A percentile compares a stretch with the other conserved stretches of the same genome.
phyloP scores from a whole-genome alignment of 1,139 yeast genomes.

The Suhomyces choctaworum region DNA sequence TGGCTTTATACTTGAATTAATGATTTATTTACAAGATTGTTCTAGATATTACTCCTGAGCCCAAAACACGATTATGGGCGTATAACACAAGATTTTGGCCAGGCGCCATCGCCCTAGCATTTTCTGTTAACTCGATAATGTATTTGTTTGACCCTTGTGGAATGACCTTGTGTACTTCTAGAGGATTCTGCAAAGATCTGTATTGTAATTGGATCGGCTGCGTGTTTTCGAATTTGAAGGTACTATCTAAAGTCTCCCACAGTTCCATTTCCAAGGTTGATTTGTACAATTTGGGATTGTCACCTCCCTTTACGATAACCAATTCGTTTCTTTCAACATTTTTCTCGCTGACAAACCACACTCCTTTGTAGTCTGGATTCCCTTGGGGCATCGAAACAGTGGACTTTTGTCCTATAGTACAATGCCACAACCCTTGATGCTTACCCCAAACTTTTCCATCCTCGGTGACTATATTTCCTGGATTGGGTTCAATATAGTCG shows the following conservation, averaged over 20 bases:
- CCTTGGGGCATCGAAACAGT: slow-evolving; percentile 88
- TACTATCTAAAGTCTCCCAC: slow-evolving; percentile 50
- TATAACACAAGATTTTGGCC: slow-evolving; percentile 87
- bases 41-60: slow-evolving; percentile 57
- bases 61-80: slow-evolving; percentile 64
- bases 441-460: slow-evolving; percentile 77
- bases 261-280: slow-evolving; percentile 40
- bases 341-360: slow-evolving; percentile 86
- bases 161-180: slow-evolving; percentile 23
- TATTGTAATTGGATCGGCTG: slow-evolving; percentile 47
- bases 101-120: slow-evolving; percentile 78
- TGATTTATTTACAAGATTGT: slow-evolving; percentile 14
- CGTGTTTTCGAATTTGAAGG: slow-evolving; percentile 1
- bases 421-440: slow-evolving; percentile 89
- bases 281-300: slow-evolving; percentile 59
- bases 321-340: slow-evolving; percentile 62
- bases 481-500: slow-evolving; percentile 69
- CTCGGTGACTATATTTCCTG: slow-evolving; percentile 75
- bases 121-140: slow-evolving; percentile 37
- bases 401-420: slow-evolving; percentile 86
- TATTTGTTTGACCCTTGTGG: slow-evolving; percentile 15
- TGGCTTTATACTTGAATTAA: slow-evolving; percentile 1
- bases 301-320: slow-evolving; percentile 74
- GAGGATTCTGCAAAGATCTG: slow-evolving; percentile 68
- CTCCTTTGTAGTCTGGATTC: slow-evolving; percentile 68